Evolutionary conservation across 768 basidiomycete genomes (phyloP).

Genomic region (Exidia glandulosa): DNA sequence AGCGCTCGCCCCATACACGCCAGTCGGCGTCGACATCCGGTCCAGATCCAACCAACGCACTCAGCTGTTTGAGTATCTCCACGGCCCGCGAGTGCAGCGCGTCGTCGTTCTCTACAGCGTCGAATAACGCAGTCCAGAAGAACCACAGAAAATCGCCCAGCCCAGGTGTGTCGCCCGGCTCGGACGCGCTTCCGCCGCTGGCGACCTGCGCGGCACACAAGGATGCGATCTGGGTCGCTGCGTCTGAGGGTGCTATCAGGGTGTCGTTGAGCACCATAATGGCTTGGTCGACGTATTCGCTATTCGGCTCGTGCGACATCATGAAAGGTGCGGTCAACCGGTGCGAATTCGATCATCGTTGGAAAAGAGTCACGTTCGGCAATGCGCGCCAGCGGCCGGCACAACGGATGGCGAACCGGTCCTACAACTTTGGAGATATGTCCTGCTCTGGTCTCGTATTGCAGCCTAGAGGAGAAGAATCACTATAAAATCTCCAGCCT

Average conservation of each 20-base stretch:
- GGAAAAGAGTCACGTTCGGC: no score
- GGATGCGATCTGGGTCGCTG: neutral
- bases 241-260: neutral
- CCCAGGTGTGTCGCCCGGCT: neutral
- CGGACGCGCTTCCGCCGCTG: neutral
- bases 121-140: neutral
- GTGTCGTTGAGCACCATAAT: neutral
- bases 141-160: neutral
- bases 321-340: no score
- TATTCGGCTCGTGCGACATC: no score
- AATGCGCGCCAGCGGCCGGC: no score
- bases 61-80: neutral
- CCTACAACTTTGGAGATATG: no score
- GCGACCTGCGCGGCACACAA: neutral
- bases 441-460: no score
- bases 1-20: neutral
- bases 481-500: no score
- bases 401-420: no score
- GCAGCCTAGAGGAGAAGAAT: no score
- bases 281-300: neutral
- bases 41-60: no score
- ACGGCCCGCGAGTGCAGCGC: neutral
- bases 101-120: neutral
- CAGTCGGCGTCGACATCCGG: neutral
- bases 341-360: no score